A percentile compares a stretch with the other conserved stretches of the same genome.
These are phyloP conservation scores for Mucor racemosus DNA, from an alignment of 371 early-diverging fungal genomes.

Conservation along the genomic window DNA sequence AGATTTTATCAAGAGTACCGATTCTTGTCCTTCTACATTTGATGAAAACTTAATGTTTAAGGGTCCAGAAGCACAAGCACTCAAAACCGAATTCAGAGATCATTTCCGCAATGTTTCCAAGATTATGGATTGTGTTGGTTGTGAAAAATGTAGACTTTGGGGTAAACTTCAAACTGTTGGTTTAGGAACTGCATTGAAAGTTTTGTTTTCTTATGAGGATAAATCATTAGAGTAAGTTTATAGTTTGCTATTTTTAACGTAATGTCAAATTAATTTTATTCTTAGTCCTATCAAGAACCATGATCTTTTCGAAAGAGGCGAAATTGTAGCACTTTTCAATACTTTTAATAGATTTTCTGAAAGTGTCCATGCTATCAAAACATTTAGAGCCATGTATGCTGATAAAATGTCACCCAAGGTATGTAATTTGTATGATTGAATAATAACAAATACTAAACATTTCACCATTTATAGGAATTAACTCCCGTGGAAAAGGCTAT, in stretches of 20 bases:
- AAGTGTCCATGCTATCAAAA: constrained; percentile 70
- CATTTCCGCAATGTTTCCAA: constrained; percentile 94
- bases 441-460: background rate
- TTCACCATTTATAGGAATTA: background rate
- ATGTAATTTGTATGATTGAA: background rate
- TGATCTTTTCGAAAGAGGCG: constrained; percentile 73
- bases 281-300: constrained; percentile 55
- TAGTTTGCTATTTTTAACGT: no score
- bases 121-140: constrained; percentile 98
- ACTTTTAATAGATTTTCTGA: constrained; percentile 88
- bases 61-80: constrained; percentile 51
- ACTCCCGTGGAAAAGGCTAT: background rate
- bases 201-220: constrained; percentile 89
- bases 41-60: constrained; percentile 86
- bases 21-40: constrained; percentile 79
- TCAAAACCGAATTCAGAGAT: constrained; percentile 85
- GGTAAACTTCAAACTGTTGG: constrained; percentile 90
- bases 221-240: constrained; percentile 58
- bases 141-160: constrained; percentile 99
- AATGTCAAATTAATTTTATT: background rate
- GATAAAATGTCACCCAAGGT: constrained; percentile 36
- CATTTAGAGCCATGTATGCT: constrained; percentile 75
- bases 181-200: constrained; percentile 93
- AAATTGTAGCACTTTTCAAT: constrained; percentile 94
- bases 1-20: constrained; percentile 61